Evolutionary conservation across 805 yeast genomes (phyloP), one percentile per base, ranked within the genome.

Genomic region (Ogataea paradorogensis): DNA sequence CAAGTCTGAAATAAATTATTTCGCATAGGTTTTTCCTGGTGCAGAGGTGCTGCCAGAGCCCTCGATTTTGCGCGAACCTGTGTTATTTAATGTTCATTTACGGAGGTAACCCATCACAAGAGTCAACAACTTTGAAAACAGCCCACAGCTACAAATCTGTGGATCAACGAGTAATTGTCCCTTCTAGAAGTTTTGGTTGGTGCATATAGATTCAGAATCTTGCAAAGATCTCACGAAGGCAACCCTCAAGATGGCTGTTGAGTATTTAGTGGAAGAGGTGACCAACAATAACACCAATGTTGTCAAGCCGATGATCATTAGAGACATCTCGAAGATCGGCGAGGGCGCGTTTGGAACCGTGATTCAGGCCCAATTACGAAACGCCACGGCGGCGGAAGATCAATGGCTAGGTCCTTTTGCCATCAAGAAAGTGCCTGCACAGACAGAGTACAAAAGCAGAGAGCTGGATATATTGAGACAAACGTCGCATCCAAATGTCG

Each of bases 261-360:
- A 76, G 52, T 77, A 73, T 48, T 53, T 74, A 32, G 80, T 78
- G 9, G 67, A 76, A 45, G 78, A 74, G 56, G 91, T 84, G 33
- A 75, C 81, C 25, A 75, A 81, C 37, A 82, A 80, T 56, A 67
- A 69, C 39, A 71, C 82, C 2, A 72, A 73, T 31, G 59, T 63
- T 10, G 63, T 74, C 6, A 68, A 70, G 50, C 76, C 79, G 38
- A 84, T 84, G 91, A 65, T 78, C 25, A 74, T 85, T 15, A 76
- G 73, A 49, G 91, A 85, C 54, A 78, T 80, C 56, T 80, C 80
- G 43, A 77, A 79, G 53, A 82, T 85, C 36, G 95, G 95, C 9
- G 87, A 84, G 61, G 95, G 95, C 29, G 93, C 93, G 5, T 85
- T 85, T 56, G 95, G 95, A 27, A 83, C 87, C 2, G 95, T 85